Evolutionary conservation across 495 filamentous ascomycete genomes (phyloP), one percentile per base, ranked within the genome.

Genomic region (Penicillium cosmopolitanum): DNA sequence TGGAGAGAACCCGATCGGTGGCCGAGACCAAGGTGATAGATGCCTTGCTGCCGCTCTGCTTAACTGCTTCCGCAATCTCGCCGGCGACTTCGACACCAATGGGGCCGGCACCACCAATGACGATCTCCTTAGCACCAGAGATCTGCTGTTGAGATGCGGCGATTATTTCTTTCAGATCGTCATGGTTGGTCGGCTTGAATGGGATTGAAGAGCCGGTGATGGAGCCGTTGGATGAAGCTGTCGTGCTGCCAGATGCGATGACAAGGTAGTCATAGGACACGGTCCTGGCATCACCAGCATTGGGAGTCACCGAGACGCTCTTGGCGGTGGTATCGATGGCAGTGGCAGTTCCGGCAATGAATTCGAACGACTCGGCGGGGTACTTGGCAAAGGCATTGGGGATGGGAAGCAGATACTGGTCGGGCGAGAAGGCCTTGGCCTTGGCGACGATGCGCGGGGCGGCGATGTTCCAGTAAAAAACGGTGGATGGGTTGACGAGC

Each of bases 101-200:
- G 4, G 85, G 73, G 0, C 91, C 91, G 0, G 79, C 90, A 33
- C 91, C 91, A 6, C 77, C 86, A 44, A 91, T 70, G 5, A 88
- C 81, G 56, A 93, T 85, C 19, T 73, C 79, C 51, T 84, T 80
- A 19, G 88, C 88, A 1, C 38, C 58, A 4, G 73, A 60, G 51
- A 91, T 80, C 18, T 65, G 44, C 9, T 77, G 54, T 47, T 82
- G 81, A 33, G 81, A 75, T 3, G 66, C 60, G 48, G 79, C 65
- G 50, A 87, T 70, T 5, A 66, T 44, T 4, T 73, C 50, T 35
- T 75, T 67, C n/a, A 80, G 79, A 50, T 78, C 67, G 51, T 81
- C 75, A 23, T 72, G 71, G 4, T 61, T 68, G 28, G 77, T 58
- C 28, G 61, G 64, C 62, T 87, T 87, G 76, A 84, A 85, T 6